These are phyloP conservation scores for Pisolithus sp. DNA, from an alignment of 768 basidiomycete species.

Conservation along the genomic window DNA sequence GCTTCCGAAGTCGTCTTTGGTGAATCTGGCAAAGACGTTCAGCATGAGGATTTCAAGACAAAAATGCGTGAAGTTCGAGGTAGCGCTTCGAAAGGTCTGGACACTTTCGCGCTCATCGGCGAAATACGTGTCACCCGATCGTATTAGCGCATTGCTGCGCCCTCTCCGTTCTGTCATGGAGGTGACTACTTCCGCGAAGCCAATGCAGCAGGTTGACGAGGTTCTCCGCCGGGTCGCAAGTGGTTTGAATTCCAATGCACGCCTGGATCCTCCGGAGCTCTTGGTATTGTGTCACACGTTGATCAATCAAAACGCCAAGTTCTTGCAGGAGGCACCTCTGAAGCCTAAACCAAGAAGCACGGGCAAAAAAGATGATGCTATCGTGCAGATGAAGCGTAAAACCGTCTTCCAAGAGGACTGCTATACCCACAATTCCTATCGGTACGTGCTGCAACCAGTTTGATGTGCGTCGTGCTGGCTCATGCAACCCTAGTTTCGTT, in stretches of 20 bases:
- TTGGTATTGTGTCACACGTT: conserved; percentile 83
- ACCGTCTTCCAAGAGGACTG: conserved; percentile 50
- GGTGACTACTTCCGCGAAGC: conserved; percentile 73
- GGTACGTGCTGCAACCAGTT: conserved; percentile 37
- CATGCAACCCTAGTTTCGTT: conserved; percentile 55
- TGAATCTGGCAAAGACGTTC: conserved; percentile 84
- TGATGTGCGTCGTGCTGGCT: neutral
- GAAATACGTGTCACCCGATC: conserved; percentile 66
- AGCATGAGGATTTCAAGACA: conserved; percentile 87
- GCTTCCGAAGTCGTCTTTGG: conserved; percentile 91
- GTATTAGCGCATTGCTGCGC: conserved; percentile 67
- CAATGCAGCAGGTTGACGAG: conserved; percentile 83
- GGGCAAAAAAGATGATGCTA: conserved; percentile 46
- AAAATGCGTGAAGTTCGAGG: conserved; percentile 88
- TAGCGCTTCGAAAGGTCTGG: conserved; percentile 77
- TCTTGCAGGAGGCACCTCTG: conserved; percentile 57
- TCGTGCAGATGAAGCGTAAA: conserved; percentile 76
- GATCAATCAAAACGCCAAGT: conserved; percentile 84
- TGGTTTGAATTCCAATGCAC: conserved; percentile 79
- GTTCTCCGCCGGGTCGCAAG: conserved; percentile 74
- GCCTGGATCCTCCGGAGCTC: conserved; percentile 62
- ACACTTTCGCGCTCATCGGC: conserved; percentile 81
- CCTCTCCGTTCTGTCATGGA: conserved; percentile 83
- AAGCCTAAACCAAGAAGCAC: conserved; percentile 27
- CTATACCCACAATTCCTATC: conserved; percentile 82